Percentiles rank a stretch among this genome's conserved stretches.
Conservation (phyloP, 2,329 filamentous ascomycete genomes). For the Fusarium brevicatenulatum region DNA sequence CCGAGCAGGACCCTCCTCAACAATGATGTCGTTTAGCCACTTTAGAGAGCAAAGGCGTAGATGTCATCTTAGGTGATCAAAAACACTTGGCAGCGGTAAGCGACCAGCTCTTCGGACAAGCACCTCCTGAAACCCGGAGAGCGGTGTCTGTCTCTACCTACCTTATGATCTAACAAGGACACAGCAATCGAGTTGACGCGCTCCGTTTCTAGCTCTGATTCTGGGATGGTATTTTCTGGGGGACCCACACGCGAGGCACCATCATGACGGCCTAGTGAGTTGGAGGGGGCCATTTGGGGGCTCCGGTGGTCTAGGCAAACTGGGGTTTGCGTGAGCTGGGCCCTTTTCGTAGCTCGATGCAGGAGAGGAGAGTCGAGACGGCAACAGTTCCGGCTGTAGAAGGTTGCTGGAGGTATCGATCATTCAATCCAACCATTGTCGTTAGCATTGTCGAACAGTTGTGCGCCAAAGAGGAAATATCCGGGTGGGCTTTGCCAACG, state of each 20-base stretch:
- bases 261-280: conserved; percentile 27
- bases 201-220: background rate
- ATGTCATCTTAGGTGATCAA: background rate
- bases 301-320: conserved; percentile 40
- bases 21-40: conserved; percentile 6
- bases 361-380: conserved; percentile 13
- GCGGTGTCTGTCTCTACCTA: background rate
- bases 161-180: conserved; percentile 8
- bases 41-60: background rate
- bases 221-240: conserved; percentile 14
- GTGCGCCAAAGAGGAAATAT: conserved; percentile 7
- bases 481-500: background rate
- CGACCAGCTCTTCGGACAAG: background rate
- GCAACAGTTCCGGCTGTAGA: conserved; percentile 34
- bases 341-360: conserved; percentile 37
- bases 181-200: background rate
- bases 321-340: conserved; percentile 39
- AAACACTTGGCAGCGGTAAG: background rate
- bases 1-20: conserved; percentile 18
- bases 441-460: background rate
- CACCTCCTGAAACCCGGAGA: background rate
- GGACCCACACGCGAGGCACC: conserved; percentile 28
- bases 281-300: conserved; percentile 31
- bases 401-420: conserved; percentile 7
- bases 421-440: conserved; percentile 4